Conservation (phyloP, 176 grass and related monocot genomes). For the Hyparrhenia diplandra region DNA sequence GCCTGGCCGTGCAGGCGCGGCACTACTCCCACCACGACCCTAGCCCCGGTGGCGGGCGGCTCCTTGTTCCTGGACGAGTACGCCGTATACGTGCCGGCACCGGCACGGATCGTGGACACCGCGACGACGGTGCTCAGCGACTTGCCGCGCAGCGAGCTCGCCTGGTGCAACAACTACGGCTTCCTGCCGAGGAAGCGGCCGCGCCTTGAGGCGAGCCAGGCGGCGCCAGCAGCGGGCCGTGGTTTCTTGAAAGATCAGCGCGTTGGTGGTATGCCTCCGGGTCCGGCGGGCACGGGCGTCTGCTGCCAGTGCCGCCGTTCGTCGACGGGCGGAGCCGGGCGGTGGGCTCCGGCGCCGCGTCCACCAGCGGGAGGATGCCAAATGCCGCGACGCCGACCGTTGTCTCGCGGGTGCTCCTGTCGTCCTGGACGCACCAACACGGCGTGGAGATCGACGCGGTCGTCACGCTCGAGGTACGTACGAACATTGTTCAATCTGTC, state of each 20-base stretch:
- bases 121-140: background rate
- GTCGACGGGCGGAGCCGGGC: background rate
- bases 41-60: background rate
- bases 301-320: background rate
- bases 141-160: conserved; percentile 8
- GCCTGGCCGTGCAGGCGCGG: background rate
- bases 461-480: conserved; percentile 40
- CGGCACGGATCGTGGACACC: background rate
- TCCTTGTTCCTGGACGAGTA: background rate
- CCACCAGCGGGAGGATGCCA: conserved; percentile 32
- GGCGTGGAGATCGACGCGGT: conserved; percentile 42
- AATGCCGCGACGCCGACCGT: background rate
- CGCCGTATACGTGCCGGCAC: background rate
- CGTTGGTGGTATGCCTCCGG: too few relatives aligned
- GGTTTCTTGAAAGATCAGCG: background rate
- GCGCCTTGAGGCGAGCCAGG: background rate
- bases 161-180: background rate
- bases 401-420: background rate
- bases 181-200: conserved; percentile 24
- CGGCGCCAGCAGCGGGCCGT: background rate
- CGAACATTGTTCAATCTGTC: background rate
- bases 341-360: background rate
- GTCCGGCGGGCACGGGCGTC: background rate
- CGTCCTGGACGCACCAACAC: background rate
- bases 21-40: background rate